Evolutionary conservation across 2,329 filamentous ascomycete genomes (phyloP), one percentile per base, ranked within the genome.

Genomic region (Paracoccidioides lutzii): DNA sequence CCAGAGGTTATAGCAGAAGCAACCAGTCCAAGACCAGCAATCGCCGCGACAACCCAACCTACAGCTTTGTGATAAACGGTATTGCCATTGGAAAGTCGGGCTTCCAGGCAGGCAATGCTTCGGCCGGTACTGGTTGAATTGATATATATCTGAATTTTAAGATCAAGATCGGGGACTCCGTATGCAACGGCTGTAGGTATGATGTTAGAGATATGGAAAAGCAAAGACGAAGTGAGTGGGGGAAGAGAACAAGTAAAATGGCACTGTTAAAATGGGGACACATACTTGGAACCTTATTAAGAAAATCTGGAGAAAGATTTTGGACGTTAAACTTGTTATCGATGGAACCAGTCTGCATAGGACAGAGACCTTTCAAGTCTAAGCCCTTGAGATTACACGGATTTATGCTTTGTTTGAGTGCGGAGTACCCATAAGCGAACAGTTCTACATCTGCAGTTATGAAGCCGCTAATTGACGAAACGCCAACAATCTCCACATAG

Each of bases 1-100:
- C 90, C 90, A 33, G 90, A 95, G 35, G 91, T 87, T 60, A 96
- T 80, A 59, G 89, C 91, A 45, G 91, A 95, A 7, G 89, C 85
- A 51, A 89, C 77, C 49, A 96, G 78, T 62, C 87, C 89, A 48
- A 95, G 74, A 58, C 88, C 89, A 60, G 89, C 88, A 64, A 96
- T 90, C 62, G 94, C 78, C 57, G 91, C 91, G 32, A 90, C 90
- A 41, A 83, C 79, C 90, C 90, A 96, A 64, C 90, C 89, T 43
- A 96, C 90, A 58, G 84, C 89, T 59, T 88, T 77, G 64, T 95
- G 82, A 69, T 96, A 84, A 54, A 96, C 91, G 0, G 90, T 95
- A 73, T 95, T 88, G 59, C 87, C 88, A 70, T 96, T 97, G 63
- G 89, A 94, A 54, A 96, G 78, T 59, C 84, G 78, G 51, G 90